Evolutionary conservation across 495 filamentous ascomycete species (phyloP).

Genomic region (Aspergillus nidulans): DNA sequence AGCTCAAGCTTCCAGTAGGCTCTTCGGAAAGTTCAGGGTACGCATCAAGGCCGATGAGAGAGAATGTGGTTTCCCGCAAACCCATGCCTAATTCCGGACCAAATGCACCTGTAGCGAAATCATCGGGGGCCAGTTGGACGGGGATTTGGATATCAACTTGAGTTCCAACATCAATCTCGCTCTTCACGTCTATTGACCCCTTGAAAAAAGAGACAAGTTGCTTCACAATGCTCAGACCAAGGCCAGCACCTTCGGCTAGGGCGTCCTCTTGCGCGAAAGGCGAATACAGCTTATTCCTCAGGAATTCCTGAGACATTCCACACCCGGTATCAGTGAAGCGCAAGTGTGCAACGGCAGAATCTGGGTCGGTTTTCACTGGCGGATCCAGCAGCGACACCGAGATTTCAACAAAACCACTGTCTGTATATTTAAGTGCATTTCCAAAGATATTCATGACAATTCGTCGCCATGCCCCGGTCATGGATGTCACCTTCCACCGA

Average conservation of each 20-base stretch:
- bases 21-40: neutral
- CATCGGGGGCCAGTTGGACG: slow-evolving; percentile 16
- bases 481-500: slow-evolving; percentile 51
- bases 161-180: slow-evolving; percentile 53
- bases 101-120: neutral
- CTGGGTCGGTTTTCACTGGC: slow-evolving; percentile 2
- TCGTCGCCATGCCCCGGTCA: slow-evolving; percentile 60
- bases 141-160: slow-evolving; percentile 52
- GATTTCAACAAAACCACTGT: slow-evolving; percentile 54
- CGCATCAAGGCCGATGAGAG: neutral
- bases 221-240: slow-evolving; percentile 65
- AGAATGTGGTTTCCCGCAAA: neutral
- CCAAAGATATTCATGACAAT: slow-evolving; percentile 71
- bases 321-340: slow-evolving; percentile 60
- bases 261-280: slow-evolving; percentile 70
- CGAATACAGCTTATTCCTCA: slow-evolving; percentile 61
- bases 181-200: slow-evolving; percentile 56
- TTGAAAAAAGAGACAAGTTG: slow-evolving; percentile 59
- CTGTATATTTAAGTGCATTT: slow-evolving; percentile 69
- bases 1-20: neutral
- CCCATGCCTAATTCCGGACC: neutral
- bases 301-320: slow-evolving; percentile 65
- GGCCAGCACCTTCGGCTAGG: slow-evolving; percentile 61
- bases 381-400: slow-evolving; percentile 33
- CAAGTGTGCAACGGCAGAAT: slow-evolving; percentile 31